Evolutionary conservation across 2,329 filamentous ascomycete genomes (phyloP).

Genomic region (Diaporthe batatas): DNA sequence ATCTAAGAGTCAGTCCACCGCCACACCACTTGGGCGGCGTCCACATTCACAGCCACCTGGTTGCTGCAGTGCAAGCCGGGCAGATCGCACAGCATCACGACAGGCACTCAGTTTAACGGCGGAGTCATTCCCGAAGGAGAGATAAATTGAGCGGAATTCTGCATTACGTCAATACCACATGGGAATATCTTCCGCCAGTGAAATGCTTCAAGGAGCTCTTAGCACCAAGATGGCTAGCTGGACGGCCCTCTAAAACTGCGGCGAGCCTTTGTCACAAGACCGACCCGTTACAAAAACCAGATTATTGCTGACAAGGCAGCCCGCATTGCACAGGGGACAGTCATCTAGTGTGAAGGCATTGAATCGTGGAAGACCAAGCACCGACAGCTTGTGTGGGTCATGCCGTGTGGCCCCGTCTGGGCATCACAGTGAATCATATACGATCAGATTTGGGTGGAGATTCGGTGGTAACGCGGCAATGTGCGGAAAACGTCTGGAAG

Average conservation of each 20-base stretch:
- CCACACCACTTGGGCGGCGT: neutral
- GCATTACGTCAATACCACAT: neutral
- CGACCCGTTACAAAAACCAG: neutral
- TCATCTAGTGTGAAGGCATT: neutral
- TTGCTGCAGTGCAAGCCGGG: constrained; percentile 5
- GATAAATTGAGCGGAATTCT: neutral
- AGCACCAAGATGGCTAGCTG: neutral
- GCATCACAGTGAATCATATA: neutral
- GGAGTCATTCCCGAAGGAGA: neutral
- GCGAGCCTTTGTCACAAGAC: neutral
- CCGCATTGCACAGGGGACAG: neutral
- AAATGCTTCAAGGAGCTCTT: neutral
- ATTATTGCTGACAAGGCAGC: neutral
- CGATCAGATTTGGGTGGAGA: neutral
- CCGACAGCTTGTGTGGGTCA: no score
- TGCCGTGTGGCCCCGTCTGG: neutral
- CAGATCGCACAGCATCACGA: neutral
- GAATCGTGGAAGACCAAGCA: neutral
- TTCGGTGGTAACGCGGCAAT: constrained; percentile 6
- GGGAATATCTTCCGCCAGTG: no score
- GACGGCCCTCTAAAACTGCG: neutral
- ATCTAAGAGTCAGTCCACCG: neutral
- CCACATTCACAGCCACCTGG: neutral
- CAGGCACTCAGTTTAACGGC: neutral
- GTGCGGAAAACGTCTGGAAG: neutral